Conservation (phyloP, 1,139 yeast species). For the Kodamaea sp. region DNA sequence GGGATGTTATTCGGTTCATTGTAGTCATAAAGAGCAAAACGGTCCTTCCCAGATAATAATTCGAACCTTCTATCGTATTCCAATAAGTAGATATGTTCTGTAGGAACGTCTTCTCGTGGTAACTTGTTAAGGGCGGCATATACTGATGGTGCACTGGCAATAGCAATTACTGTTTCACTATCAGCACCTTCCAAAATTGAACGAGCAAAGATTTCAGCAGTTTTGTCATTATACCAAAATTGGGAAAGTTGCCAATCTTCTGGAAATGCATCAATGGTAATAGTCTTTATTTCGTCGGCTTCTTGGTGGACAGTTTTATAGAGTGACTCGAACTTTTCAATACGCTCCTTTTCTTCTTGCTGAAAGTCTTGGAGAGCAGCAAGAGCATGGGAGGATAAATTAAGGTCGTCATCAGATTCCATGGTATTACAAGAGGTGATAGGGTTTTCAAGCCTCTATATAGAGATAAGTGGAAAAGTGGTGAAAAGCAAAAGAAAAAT, state of each 20-base stretch:
- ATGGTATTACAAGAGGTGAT: slow-evolving; percentile 10
- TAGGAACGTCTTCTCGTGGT: slow-evolving; percentile 53
- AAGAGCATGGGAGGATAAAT: slow-evolving; percentile 65
- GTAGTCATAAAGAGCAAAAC: slow-evolving; percentile 74
- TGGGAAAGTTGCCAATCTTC: slow-evolving; percentile 96
- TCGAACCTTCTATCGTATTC: slow-evolving; percentile 78
- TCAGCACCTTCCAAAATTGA: slow-evolving; percentile 77
- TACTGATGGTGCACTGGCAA: slow-evolving; percentile 89
- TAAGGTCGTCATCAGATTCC: slow-evolving; percentile 41
- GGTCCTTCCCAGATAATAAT: slow-evolving; percentile 61
- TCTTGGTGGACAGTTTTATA: slow-evolving; percentile 56
- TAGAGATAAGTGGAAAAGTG: not conserved
- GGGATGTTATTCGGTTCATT: slow-evolving; percentile 64
- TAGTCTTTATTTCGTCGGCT: slow-evolving; percentile 23
- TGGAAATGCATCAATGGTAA: slow-evolving; percentile 61
- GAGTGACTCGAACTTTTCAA: slow-evolving; percentile 56
- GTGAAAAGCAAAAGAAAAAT: slow-evolving; percentile 2
- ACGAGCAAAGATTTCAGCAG: slow-evolving; percentile 64
- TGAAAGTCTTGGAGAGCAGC: slow-evolving; percentile 76
- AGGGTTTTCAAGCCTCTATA: too few relatives aligned
- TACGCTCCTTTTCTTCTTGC: slow-evolving; percentile 59
- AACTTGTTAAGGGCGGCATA: slow-evolving; percentile 72
- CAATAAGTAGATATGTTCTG: slow-evolving; percentile 64
- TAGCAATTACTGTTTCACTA: slow-evolving; percentile 61
- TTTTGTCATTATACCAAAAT: slow-evolving; percentile 78